phyloP scores from a whole-genome alignment of 306 rosid genomes.

The Pyrus pyrifolia region DNA sequence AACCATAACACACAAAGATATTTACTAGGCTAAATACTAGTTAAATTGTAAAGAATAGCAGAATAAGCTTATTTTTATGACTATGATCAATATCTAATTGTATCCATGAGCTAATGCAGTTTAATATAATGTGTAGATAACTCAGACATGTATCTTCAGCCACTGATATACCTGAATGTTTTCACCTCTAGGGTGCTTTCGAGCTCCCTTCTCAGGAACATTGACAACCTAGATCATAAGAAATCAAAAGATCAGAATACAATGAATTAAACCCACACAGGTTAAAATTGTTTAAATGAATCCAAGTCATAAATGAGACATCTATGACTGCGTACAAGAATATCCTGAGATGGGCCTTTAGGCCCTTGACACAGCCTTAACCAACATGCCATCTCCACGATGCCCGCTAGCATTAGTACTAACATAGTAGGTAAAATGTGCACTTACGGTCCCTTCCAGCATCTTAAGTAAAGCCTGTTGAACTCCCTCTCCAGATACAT shows the following conservation, averaged over 20 bases:
- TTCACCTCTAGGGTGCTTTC: conserved; percentile 96
- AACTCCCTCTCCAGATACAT: conserved; percentile 98
- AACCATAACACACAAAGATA: background rate
- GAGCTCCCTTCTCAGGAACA: conserved; percentile 98
- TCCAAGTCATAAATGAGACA: background rate
- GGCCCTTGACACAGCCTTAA: background rate
- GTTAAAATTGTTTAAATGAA: background rate
- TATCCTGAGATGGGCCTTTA: background rate
- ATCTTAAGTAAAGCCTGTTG: conserved; percentile 94
- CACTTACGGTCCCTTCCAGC: conserved; percentile 98
- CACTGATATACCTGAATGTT: conserved; percentile 61
- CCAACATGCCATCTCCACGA: background rate
- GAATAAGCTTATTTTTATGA: background rate
- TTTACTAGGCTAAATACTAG: background rate
- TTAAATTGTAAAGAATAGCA: background rate
- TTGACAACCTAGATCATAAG: conserved; percentile 69
- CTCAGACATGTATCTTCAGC: background rate
- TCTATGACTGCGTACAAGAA: background rate
- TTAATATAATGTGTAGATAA: background rate
- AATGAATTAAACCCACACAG: background rate
- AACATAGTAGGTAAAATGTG: conserved; percentile 1
- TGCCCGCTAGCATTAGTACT: background rate
- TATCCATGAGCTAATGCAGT: background rate
- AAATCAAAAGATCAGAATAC: conserved; percentile 18
- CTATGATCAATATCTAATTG: conserved; percentile 7